Conservation (phyloP, 805 yeast genomes). For the Teunomyces kruisii region DNA sequence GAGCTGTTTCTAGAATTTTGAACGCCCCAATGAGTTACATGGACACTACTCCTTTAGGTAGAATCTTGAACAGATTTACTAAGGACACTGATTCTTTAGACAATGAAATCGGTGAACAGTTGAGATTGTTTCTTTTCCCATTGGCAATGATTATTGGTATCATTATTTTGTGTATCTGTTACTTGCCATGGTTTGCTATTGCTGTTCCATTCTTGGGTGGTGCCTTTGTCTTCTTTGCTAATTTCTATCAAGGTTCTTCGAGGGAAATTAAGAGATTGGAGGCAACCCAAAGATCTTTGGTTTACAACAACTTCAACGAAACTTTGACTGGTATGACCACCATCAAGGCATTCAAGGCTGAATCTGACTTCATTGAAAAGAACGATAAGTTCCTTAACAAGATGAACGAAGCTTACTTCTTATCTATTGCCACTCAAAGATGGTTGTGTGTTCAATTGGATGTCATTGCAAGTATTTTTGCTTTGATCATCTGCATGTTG, state of each 20-base stretch:
- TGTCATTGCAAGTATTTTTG: conserved; percentile 47
- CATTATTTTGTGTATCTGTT: conserved; percentile 46
- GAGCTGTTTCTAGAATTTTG: conserved; percentile 37
- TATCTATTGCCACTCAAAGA: conserved; percentile 56
- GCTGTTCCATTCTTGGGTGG: conserved; percentile 52
- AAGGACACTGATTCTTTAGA: conserved; percentile 48
- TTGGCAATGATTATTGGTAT: conserved; percentile 40
- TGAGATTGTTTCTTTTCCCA: conserved; percentile 41
- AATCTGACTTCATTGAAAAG: conserved; percentile 34
- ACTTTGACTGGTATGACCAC: conserved; percentile 48
- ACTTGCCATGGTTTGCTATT: conserved; percentile 55
- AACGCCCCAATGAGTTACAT: conserved; percentile 45
- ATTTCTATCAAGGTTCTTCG: conserved; percentile 48
- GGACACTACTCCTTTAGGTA: conserved; percentile 45
- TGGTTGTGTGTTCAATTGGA: conserved; percentile 61
- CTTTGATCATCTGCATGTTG: conserved; percentile 53
- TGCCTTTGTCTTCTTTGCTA: conserved; percentile 37
- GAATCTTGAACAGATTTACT: conserved; percentile 45
- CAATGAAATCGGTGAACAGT: conserved; percentile 44
- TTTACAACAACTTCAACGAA: conserved; percentile 51
- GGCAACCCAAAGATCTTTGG: conserved; percentile 47
- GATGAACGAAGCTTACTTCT: conserved; percentile 53
- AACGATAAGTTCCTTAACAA: conserved; percentile 43
- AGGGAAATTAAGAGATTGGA: conserved; percentile 51
- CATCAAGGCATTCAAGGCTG: conserved; percentile 43